Base-by-base conservation (phyloP, 768 basidiomycete genomes). In the Russula compacta region DNA sequence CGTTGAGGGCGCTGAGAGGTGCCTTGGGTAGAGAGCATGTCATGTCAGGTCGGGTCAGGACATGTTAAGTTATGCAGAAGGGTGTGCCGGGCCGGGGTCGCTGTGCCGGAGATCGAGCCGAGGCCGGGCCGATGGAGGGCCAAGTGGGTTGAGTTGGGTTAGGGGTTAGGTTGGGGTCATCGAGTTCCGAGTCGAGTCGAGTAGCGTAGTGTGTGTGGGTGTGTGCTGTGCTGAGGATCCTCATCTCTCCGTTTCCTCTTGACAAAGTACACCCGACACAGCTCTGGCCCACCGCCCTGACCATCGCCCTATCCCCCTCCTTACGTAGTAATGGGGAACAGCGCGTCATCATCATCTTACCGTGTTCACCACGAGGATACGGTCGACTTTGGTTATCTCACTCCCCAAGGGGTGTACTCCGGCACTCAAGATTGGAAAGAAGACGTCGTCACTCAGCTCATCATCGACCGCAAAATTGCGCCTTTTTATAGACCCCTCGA, bases 401-500 rank as follows among this genome's bases (percentile, higher is more conserved):
- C 81, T 57, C 92, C 92, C 19, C 89, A 92, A 68, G 92, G 91
- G 69, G 82, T 93, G 64, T 95, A 95, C 76, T 85, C 89, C 19
- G 89, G 86, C 24, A 76, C 81, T 49, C 81, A 81, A 69, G 95
- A 98, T 75, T 98, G 93, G 87, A 93, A 92, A 71, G 89, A 94
- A 67, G 73, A 83, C 56, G 76, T 90, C 61, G 94, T 95, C 64
- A 85, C 88, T 63, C 86, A 90, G 73, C 82, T 95, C 70, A 93
- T 99, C 72, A 77, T 86, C 68, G 86, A 90, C 67, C 85, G 92
- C 71, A 86, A 82, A 69, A 82, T 99, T 44, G 93, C 95, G 0
- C 97, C 97, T 1, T 98, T 98, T 75, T 98, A 98, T 73, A 83
- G 93, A 39, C 95, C 97, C 12, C 79, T 99, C 47, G 93, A 97